A percentile compares a stretch with the other conserved stretches of the same genome.
Evolutionary conservation across 2,329 filamentous ascomycete genomes (phyloP).

Genomic region (Alternaria brassicicola): DNA sequence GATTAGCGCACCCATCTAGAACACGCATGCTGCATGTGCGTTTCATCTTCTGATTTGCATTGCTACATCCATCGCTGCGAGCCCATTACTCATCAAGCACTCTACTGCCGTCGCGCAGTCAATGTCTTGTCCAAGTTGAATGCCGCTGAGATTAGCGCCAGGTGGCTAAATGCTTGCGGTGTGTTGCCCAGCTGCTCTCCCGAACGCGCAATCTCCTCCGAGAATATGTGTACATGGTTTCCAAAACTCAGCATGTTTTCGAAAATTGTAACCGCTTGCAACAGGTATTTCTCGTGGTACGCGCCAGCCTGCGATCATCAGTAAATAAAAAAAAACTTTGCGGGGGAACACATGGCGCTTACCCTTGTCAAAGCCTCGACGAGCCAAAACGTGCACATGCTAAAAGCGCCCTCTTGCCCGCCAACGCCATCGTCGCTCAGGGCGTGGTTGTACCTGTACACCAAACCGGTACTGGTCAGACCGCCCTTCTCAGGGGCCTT

Average conservation of each 20-base stretch:
- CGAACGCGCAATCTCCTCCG: conserved; percentile 75
- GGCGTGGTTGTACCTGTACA: conserved; percentile 75
- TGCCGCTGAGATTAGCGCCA: conserved; percentile 76
- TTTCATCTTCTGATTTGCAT: conserved; percentile 1
- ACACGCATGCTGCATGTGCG: not conserved
- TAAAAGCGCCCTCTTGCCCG: conserved; percentile 76
- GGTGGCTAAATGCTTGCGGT: conserved; percentile 78
- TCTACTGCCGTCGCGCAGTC: conserved; percentile 14
- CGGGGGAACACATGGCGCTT: conserved; percentile 43
- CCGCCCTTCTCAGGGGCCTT: conserved; percentile 75
- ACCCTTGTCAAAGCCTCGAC: conserved; percentile 78
- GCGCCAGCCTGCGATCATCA: conserved; percentile 35
- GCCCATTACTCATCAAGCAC: not conserved
- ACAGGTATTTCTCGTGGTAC: conserved; percentile 69
- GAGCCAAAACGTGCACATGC: conserved; percentile 84
- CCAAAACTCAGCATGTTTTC: conserved; percentile 79
- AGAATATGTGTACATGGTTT: conserved; percentile 80
- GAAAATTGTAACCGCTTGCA: conserved; percentile 68
- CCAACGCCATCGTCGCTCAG: conserved; percentile 74
- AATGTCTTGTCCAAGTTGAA: conserved; percentile 70
- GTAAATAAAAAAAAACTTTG: conserved; percentile 7
- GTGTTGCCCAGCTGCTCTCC: conserved; percentile 82
- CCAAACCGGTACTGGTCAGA: conserved; percentile 74
- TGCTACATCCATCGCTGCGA: not conserved
- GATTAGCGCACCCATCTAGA: conserved; percentile 12